phyloP scores from a whole-genome alignment of 805 yeast species.

The Starmerella potacharoeniae region DNA sequence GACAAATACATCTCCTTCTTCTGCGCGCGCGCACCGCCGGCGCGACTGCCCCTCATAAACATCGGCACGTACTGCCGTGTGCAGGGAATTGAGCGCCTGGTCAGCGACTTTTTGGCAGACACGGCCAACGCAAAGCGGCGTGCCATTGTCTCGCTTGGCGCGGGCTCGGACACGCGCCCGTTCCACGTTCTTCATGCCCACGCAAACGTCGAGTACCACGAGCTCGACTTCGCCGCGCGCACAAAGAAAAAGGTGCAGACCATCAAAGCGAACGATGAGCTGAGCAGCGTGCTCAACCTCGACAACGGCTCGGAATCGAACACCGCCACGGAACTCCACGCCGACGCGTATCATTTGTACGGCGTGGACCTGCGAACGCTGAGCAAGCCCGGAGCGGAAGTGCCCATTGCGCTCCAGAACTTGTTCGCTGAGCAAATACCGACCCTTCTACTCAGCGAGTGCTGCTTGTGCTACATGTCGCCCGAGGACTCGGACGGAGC shows the following conservation, averaged over 20 bases:
- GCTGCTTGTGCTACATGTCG: constrained; percentile 60
- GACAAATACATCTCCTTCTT: constrained; percentile 31
- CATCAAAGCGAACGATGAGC: constrained; percentile 29
- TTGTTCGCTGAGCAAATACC: constrained; percentile 30
- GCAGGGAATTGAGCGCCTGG: constrained; percentile 34
- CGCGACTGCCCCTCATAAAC: constrained; percentile 49
- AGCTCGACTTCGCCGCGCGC: constrained; percentile 52
- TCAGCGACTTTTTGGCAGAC: constrained; percentile 31
- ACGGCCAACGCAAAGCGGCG: constrained; percentile 16
- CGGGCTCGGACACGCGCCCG: constrained; percentile 67
- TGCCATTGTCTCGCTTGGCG: constrained; percentile 60
- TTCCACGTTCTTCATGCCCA: constrained; percentile 37
- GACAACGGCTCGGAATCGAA: neutral
- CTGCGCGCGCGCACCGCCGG: constrained; percentile 13
- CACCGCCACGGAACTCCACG: neutral
- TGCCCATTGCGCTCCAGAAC: neutral
- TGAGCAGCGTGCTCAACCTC: constrained; percentile 26
- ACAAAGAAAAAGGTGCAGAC: constrained; percentile 41
- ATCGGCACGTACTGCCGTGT: constrained; percentile 50
- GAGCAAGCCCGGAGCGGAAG: constrained; percentile 18
- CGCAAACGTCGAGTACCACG: constrained; percentile 37
- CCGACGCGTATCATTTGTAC: constrained; percentile 38
- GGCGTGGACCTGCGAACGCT: constrained; percentile 45
- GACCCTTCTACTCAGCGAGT: constrained; percentile 59
- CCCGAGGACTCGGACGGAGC: constrained; percentile 39